Evolutionary conservation across 805 yeast species (phyloP), one percentile per base, ranked within the genome.

Genomic region (Zygotorulaspora sp.): DNA sequence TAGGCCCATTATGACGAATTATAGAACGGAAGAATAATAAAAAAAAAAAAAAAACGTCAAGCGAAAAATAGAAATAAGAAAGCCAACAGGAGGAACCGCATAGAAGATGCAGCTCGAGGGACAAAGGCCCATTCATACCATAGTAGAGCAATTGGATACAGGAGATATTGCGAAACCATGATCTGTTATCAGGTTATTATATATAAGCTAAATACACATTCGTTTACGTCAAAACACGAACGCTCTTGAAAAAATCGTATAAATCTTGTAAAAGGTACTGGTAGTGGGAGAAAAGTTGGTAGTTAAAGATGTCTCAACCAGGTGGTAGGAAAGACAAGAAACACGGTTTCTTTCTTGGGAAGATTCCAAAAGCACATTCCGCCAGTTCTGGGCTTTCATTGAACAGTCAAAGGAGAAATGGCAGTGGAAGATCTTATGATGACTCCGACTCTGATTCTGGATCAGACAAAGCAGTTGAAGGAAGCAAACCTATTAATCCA

Each of bases 391-490:
- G 16, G 7, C 6, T 23, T 3, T 3, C 35, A n/a, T 8, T 6
- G 7, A 23, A 15, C 21, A 12, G 14, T 5, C 24, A 12, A 11
- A 19, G 23, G 8, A 5, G 4, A 18, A 18, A 8, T 6, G 13
- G 13, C 12, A 19, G 32, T n/a, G 16, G 22, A 3, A 22, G 28
- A 15, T 18, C 24, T 8, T 38, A 40, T 12, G 41, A 35, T 6
- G 41, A 39, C 23, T 35, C 48, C 8, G 48, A 39, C 26, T 43
- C 43, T 15, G 48, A 44, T 21, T 30, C 37, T 15, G 48, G 41
- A 16, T n/a, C 19, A 13, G 42, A 30, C 14, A n/a, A n/a, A n/a
- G 25, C 21, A 12, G 37, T 25, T 11, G 32, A 26, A 20, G 17
- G 24, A 9, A 15, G 5, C 21, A 19, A 4, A 3, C 17, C 17